phyloP scores from a whole-genome alignment of 306 rosid genomes.

The Prunus dulcis region DNA sequence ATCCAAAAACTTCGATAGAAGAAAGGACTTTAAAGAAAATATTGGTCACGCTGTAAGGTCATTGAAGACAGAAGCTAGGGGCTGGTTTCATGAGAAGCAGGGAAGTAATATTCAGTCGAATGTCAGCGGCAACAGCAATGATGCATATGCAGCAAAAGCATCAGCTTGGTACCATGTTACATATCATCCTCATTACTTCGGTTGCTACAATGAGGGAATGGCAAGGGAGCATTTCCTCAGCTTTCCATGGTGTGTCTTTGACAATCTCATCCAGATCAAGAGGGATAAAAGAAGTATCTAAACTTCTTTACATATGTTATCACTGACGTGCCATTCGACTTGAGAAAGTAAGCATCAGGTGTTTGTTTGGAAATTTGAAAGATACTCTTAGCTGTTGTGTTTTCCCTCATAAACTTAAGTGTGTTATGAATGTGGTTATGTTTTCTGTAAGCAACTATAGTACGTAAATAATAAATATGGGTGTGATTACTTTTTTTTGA shows the following conservation, averaged over 20 bases:
- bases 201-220: constrained; percentile 27
- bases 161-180: constrained; percentile 55
- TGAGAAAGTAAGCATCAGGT: not conserved
- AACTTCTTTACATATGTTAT: not conserved
- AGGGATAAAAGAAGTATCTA: not conserved
- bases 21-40: constrained; percentile 48
- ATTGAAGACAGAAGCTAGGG: constrained; percentile 33
- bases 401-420: not conserved
- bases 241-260: constrained; percentile 41
- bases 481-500: no score
- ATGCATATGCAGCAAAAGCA: constrained; percentile 33
- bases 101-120: not conserved
- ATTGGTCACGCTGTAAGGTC: constrained; percentile 43
- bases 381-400: not conserved
- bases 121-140: not conserved
- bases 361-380: not conserved
- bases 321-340: not conserved
- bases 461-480: no score
- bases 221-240: constrained; percentile 35
- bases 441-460: not conserved
- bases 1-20: constrained; percentile 46
- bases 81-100: constrained; percentile 20
- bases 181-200: constrained; percentile 38
- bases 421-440: not conserved
- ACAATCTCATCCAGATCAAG: constrained; percentile 33